phyloP scores from a whole-genome alignment of 331 rosid species.

The Cydonia oblonga region DNA sequence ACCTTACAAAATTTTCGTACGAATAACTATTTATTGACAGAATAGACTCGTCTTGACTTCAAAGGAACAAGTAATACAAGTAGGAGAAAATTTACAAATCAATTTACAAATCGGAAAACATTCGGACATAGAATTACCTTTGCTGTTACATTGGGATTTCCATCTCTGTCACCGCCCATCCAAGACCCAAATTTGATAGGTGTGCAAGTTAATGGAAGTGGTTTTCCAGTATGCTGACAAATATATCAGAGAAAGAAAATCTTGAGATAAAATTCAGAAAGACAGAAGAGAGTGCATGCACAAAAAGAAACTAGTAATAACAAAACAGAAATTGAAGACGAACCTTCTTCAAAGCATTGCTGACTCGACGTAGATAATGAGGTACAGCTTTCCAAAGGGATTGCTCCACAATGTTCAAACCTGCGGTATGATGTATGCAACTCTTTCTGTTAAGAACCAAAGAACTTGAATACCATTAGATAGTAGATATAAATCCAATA shows the following conservation, averaged over 20 bases:
- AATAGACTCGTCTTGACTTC: background rate
- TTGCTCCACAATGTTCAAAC: constrained; percentile 92
- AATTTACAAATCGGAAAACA: background rate
- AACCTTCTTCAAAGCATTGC: constrained; percentile 92
- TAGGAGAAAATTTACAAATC: background rate
- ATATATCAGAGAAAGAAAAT: constrained; percentile 2
- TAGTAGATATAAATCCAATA: background rate
- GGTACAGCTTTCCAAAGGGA: constrained; percentile 97
- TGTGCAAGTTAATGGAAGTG: constrained; percentile 92
- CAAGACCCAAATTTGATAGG: constrained; percentile 93
- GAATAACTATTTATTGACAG: background rate
- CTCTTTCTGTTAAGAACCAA: constrained; percentile 3
- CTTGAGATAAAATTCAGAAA: background rate
- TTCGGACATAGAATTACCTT: constrained; percentile 33
- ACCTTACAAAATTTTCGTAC: background rate
- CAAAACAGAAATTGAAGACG: constrained; percentile 11
- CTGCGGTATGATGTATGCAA: constrained; percentile 28
- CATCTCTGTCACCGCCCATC: constrained; percentile 99
- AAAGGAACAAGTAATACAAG: background rate
- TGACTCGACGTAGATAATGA: constrained; percentile 83
- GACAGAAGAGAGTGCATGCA: background rate
- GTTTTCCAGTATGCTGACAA: constrained; percentile 77
- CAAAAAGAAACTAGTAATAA: constrained; percentile 4
- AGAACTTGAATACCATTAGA: constrained; percentile 3
- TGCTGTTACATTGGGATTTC: constrained; percentile 93